Base-by-base conservation (phyloP, 441 rosid genomes). In the Rhodomyrtus psidioides region DNA sequence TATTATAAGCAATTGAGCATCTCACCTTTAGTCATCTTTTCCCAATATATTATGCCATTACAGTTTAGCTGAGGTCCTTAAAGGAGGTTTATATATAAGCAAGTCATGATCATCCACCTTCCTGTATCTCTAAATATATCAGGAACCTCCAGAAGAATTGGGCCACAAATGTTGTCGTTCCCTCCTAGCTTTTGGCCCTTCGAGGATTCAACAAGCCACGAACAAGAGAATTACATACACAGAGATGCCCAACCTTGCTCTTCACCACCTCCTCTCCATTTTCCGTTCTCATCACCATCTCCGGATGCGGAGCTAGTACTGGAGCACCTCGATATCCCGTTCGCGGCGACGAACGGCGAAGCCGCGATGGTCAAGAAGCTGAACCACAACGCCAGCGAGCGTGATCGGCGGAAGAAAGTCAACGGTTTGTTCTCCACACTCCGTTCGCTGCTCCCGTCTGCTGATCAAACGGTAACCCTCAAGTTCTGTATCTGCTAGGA, bases 331-430 rank as follows among this genome's bases (percentile, higher is more conserved):
- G 34, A 55, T 46, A 83, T 65, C 7, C 88, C 85, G 12, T 24
- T 49, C 2, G 34, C 57, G 0, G 55, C 55, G 13, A 19, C 28
- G 21, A 56, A 49, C 2, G 58, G 56, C 16, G 84, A 88, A 65
- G 85, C 83, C 62, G 28, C 57, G 6, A 28, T 86, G 84, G 92
- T 83, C 59, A 93, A 92, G 95, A 95, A 94, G 91, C 91, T 95
- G 30, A 92, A 90, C 65, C 98, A 95, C 91, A 95, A 94, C 46
- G 96, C 97, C 24, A 92, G 91, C 6, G 97, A 94, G 87, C 92
- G 96, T 1, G 90, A 91, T 57, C 94, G 96, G 9, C 91, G 98
- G 21, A 93, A 89, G 91, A 94, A 91, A 89, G 89, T 95, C 53
- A 95, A 94, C 84, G 15, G 27, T 54, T 88, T 94, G 85, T 95